A percentile compares a stretch with the other conserved stretches of the same genome.
phyloP scores from a whole-genome alignment of 2,329 filamentous ascomycete species.

The Aspergillus carbonarius region DNA sequence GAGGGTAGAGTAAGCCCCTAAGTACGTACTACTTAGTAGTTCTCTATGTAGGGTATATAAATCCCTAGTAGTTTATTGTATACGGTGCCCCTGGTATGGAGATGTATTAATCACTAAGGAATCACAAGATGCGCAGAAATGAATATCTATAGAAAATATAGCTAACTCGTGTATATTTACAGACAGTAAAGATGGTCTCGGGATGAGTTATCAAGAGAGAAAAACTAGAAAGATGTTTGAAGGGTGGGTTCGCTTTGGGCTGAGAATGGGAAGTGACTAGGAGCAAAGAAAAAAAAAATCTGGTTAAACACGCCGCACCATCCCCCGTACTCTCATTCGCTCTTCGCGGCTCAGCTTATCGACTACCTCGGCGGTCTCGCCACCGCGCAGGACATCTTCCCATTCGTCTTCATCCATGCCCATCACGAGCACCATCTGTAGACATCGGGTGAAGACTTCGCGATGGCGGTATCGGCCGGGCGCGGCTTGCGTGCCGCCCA shows the following conservation, averaged over 20 bases:
- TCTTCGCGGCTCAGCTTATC: constrained; percentile 72
- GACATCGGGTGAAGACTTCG: constrained; percentile 72
- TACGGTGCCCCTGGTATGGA: no score
- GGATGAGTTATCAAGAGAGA: no score
- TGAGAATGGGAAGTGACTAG: not conserved
- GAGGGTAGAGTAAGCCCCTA: no score
- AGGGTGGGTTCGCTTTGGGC: not conserved
- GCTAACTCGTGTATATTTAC: no score
- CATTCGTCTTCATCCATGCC: constrained; percentile 97
- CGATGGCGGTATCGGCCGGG: constrained; percentile 68
- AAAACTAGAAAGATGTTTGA: no score
- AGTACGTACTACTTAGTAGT: no score
- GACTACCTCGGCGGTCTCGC: constrained; percentile 51
- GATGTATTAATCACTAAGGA: no score
- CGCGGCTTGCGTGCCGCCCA: constrained; percentile 32
- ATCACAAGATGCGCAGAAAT: no score
- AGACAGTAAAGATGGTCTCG: no score
- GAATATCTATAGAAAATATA: no score
- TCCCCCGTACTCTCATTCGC: constrained; percentile 66
- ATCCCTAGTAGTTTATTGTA: no score
- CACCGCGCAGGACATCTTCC: constrained; percentile 67
- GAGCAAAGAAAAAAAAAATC: not conserved
- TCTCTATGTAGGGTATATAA: no score
- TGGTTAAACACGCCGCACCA: constrained; percentile 51
- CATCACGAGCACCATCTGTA: constrained; percentile 80